Evolutionary conservation across 108 stramenopile genomes (phyloP).

Genomic region (Schizochytrium sp.): DNA sequence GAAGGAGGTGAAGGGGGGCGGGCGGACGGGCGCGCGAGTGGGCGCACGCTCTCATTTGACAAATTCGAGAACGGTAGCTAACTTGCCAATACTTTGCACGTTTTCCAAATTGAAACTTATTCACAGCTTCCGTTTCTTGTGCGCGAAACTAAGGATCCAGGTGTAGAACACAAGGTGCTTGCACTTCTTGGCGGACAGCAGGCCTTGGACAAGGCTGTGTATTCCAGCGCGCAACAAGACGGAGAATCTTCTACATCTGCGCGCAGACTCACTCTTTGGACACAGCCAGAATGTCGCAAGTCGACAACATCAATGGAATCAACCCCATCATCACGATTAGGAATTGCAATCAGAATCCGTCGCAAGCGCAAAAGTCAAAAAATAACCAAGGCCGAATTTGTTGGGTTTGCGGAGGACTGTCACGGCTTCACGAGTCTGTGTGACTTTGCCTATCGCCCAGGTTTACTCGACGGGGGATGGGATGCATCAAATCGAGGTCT

Average conservation of each 20-base stretch:
- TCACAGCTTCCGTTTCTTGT: neutral
- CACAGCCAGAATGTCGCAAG: neutral
- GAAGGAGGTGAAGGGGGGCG: too few species aligned
- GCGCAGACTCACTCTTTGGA: neutral
- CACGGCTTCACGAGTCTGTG: neutral
- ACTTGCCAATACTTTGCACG: too few species aligned
- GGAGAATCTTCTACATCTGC: neutral
- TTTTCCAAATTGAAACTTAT: too few species aligned
- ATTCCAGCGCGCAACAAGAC: neutral
- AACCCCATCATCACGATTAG: neutral
- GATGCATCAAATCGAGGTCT: neutral
- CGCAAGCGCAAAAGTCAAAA: neutral
- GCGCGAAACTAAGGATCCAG: neutral
- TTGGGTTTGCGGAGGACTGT: neutral
- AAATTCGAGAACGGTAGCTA: too few species aligned
- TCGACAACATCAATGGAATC: neutral
- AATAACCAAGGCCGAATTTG: neutral
- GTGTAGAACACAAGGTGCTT: neutral
- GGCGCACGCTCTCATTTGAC: too few species aligned
- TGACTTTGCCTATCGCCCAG: neutral
- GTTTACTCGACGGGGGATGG: neutral
- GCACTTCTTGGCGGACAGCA: neutral
- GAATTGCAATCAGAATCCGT: neutral
- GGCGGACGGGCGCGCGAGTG: too few species aligned
- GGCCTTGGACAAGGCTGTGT: neutral